Conservation (phyloP, 495 filamentous ascomycete genomes). For the Acidomyces sp. region DNA sequence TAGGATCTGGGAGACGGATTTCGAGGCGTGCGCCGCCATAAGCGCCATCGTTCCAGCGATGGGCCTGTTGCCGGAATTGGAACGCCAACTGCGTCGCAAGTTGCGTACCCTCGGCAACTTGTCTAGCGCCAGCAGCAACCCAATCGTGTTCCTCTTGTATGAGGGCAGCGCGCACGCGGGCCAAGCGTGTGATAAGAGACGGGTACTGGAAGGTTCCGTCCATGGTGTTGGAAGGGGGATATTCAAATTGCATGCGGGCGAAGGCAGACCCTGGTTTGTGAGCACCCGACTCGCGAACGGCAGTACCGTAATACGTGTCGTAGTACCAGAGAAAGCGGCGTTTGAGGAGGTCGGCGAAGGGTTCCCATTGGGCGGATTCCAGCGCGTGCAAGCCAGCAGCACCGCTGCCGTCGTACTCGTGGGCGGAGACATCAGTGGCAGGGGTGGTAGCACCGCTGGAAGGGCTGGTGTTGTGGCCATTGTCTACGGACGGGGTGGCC, state of each 20-base stretch:
- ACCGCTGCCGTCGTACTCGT: conserved; percentile 37
- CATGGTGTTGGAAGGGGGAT: conserved; percentile 66
- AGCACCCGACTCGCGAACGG: conserved; percentile 46
- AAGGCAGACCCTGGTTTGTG: conserved; percentile 34
- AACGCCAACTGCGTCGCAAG: conserved; percentile 70
- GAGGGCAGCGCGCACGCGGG: conserved; percentile 50
- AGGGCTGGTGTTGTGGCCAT: not conserved
- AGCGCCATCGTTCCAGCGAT: conserved; percentile 53
- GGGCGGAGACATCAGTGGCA: conserved; percentile 6
- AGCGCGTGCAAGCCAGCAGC: conserved; percentile 9
- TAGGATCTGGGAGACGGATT: conserved; percentile 51
- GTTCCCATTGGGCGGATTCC: conserved; percentile 40
- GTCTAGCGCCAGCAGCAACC: conserved; percentile 50
- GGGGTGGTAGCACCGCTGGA: conserved; percentile 3
- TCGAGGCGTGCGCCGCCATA: conserved; percentile 34
- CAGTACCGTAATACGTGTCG: conserved; percentile 63
- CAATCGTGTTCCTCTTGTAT: conserved; percentile 59
- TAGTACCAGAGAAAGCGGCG: conserved; percentile 93
- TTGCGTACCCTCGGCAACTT: conserved; percentile 52
- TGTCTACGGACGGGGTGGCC: not conserved
- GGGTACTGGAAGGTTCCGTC: conserved; percentile 74
- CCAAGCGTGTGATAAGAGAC: conserved; percentile 55
- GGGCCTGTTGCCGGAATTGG: conserved; percentile 55
- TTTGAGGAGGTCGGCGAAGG: conserved; percentile 84
- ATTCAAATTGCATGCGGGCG: conserved; percentile 73